Conservation (phyloP, 306 rosid species). For the Parietaria judaica region DNA sequence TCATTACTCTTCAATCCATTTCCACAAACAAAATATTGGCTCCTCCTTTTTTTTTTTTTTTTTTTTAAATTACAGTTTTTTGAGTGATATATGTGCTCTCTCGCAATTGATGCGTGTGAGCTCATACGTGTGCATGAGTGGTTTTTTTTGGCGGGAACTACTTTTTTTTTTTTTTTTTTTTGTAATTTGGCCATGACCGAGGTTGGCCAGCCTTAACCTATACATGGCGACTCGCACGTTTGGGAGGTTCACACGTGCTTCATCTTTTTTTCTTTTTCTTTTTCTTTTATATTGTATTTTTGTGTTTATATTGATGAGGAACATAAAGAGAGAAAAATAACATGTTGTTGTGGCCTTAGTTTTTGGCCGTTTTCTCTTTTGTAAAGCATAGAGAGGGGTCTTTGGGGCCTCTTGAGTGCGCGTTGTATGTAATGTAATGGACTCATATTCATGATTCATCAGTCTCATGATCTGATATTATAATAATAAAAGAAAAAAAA, state of each 20-base stretch:
- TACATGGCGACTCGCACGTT: slow-evolving; percentile 37
- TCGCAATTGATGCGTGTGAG: slow-evolving; percentile 24
- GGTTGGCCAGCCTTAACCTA: slow-evolving; percentile 41
- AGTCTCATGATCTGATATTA: background rate
- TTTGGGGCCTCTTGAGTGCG: slow-evolving; percentile 13
- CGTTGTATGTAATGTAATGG: slow-evolving; percentile 64
- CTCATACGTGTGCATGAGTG: slow-evolving; percentile 36
- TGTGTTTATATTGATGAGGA: slow-evolving; percentile 2
- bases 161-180: slow-evolving; percentile 16
- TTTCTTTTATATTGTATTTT: slow-evolving; percentile 19
- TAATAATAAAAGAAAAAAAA: slow-evolving; percentile 26
- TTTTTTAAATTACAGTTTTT: background rate
- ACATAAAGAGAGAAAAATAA: slow-evolving; percentile 12
- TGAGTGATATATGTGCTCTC: slow-evolving; percentile 34
- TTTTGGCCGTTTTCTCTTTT: slow-evolving; percentile 22
- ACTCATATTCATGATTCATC: slow-evolving; percentile 16
- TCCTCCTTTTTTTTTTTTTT: slow-evolving; percentile 18
- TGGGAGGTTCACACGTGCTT: slow-evolving; percentile 48
- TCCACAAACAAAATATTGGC: slow-evolving; percentile 17
- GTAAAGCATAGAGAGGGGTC: background rate
- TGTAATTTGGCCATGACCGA: slow-evolving; percentile 26
- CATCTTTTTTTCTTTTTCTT: slow-evolving; percentile 26
- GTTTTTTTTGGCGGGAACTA: slow-evolving; percentile 52
- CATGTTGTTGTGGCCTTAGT: slow-evolving; percentile 20
- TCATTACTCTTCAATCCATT: slow-evolving; percentile 21